Base-by-base conservation (phyloP, 345 rosid genomes). In the Rubroshorea leprosula region DNA sequence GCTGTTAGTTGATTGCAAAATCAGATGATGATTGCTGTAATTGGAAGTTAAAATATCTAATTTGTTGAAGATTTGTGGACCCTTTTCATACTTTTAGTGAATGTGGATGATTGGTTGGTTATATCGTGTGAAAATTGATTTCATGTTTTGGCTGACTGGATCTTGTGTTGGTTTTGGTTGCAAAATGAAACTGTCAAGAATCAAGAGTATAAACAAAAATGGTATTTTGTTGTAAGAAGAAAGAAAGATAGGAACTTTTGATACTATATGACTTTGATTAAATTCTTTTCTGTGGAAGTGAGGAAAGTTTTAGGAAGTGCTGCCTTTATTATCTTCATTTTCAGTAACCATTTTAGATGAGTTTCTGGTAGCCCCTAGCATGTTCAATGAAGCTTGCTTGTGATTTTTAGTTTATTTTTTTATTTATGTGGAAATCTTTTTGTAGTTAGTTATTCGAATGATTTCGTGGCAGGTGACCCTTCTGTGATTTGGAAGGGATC, bases 401-500 rank as follows among this genome's bases (percentile, higher is more conserved):
- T n/a, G n/a, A n/a, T n/a, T n/a, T n/a, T n/a, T n/a, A n/a, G n/a
- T n/a, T n/a, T n/a, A n/a, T n/a, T n/a, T n/a, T n/a, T n/a, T n/a
- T n/a, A n/a, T n/a, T n/a, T n/a, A n/a, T n/a, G n/a, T n/a, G n/a
- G 49, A 38, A 6, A 31, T n/a, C n/a, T n/a, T 23, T 62, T 6
- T 1, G 26, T 50, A 39, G 48, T 23, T 26, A 4, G 48, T 25
- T n/a, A n/a, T n/a, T n/a, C n/a, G n/a, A n/a, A n/a, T n/a, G n/a
- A n/a, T n/a, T 29, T 64, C 57, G 47, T 54, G 50, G 24, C 62
- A 18, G 70, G 64, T 29, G 55, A 57, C 56, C 72, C 62, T 62
- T 74, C 43, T 62, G 12, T 56, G 39, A 13, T 72, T 56, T 23
- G 24, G 65, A 68, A 63, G 66, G 69, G 56, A 57, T 21, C 29